Evolutionary conservation across 371 early-diverging fungal genomes (phyloP).

Genomic region (Mucor racemosus): DNA sequence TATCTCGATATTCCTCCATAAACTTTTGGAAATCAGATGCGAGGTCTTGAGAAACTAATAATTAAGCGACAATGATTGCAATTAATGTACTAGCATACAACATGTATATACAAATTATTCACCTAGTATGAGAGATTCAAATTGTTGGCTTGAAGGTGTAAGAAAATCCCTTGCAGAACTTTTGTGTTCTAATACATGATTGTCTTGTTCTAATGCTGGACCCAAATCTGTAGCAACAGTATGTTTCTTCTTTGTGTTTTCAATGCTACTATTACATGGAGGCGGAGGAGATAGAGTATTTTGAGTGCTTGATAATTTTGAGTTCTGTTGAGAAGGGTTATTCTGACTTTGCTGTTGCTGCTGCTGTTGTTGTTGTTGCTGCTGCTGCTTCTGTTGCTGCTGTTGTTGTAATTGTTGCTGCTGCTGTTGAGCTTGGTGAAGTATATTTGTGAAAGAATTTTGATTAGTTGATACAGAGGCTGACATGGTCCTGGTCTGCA

Average conservation of each 20-base stretch:
- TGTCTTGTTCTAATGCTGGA: neutral
- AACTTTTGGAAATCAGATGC: conserved; percentile 11
- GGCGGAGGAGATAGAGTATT: neutral
- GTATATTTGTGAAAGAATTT: neutral
- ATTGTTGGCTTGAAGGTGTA: neutral
- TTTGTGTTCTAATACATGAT: neutral
- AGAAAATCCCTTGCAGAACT: neutral
- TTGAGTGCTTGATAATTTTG: neutral
- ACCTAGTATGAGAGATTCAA: conserved; percentile 8
- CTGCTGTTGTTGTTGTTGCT: neutral
- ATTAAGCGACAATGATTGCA: neutral
- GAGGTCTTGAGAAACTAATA: conserved; percentile 7
- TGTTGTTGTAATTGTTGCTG: neutral
- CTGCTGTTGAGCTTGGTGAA: neutral
- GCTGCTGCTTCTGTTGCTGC: neutral
- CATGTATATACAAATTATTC: neutral
- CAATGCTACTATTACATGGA: neutral
- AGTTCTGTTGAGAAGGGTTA: neutral
- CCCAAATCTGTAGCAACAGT: neutral
- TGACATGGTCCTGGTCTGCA: neutral
- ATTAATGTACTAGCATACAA: neutral
- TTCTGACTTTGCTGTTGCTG: neutral
- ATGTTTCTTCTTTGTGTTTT: neutral
- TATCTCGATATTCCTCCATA: conserved; percentile 15
- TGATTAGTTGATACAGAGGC: neutral